These are phyloP conservation scores for Nicotiana paniculata DNA, from an alignment of 257 asterid genomes.

Conservation along the genomic window DNA sequence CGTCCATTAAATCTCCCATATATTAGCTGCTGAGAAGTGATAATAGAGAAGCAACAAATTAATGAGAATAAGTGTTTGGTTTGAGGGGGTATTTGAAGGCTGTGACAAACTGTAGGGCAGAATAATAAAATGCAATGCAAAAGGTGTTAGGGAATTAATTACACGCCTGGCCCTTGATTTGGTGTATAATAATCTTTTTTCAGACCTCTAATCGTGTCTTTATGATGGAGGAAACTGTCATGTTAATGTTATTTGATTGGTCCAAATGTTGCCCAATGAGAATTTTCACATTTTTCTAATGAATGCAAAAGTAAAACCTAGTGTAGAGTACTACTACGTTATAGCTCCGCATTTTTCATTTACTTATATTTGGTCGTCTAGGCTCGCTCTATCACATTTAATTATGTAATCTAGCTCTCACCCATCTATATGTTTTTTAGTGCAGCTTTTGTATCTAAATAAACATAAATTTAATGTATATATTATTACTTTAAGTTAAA, in stretches of 20 bases:
- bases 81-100: constrained; percentile 6
- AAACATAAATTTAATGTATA: no score
- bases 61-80: not conserved
- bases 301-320: no score
- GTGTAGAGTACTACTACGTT: no score
- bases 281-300: not conserved
- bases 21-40: not conserved
- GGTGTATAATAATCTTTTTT: not conserved
- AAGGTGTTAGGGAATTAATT: not conserved
- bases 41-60: no score
- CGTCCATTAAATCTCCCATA: constrained; percentile 30
- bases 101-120: not conserved
- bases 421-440: not conserved
- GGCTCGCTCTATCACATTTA: not conserved
- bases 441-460: no score
- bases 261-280: constrained; percentile 5
- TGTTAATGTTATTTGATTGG: constrained; percentile 8
- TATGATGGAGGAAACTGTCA: constrained; percentile 13
- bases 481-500: no score
- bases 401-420: not conserved
- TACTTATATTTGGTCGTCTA: not conserved
- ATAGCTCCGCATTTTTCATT: not conserved
- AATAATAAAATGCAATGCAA: constrained; percentile 19
- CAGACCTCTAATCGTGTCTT: constrained; percentile 5
- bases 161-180: constrained; percentile 19